Conservation (phyloP, 75 land plant genomes). For the Azolla pinnata region DNA sequence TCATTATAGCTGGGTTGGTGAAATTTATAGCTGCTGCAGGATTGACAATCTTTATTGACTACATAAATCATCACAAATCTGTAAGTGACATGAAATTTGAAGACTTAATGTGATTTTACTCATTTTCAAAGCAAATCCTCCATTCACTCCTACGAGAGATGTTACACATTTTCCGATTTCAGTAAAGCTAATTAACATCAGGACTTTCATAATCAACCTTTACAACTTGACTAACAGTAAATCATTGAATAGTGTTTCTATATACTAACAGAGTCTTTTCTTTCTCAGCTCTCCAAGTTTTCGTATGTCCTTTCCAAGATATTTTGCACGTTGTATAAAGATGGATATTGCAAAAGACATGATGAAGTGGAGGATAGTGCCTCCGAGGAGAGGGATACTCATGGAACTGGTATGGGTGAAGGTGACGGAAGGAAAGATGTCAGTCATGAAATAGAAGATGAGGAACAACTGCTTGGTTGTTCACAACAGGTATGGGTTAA, state of each 20-base stretch:
- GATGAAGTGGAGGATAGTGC: constrained; percentile 34
- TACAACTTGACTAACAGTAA: no score
- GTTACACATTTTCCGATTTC: no score
- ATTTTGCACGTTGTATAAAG: constrained; percentile 43
- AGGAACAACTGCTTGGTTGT: constrained; percentile 77
- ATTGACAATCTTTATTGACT: constrained; percentile 46
- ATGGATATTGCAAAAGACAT: constrained; percentile 53
- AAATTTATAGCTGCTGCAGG: constrained; percentile 38
- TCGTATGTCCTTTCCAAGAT: constrained; percentile 32
- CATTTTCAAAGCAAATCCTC: no score
- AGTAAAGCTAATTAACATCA: no score
- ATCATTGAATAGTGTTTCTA: no score
- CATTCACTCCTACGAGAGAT: no score
- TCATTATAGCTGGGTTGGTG: constrained; percentile 12
- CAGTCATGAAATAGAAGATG: constrained; percentile 87
- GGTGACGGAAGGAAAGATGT: constrained; percentile 89
- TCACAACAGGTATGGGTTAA: constrained; percentile 71
- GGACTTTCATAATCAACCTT: no score
- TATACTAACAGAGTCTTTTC: no score
- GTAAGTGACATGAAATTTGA: no score
- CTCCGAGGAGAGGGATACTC: constrained; percentile 32
- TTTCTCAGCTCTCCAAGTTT: constrained; percentile 26
- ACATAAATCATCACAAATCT: constrained; percentile 47
- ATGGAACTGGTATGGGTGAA: constrained; percentile 98
- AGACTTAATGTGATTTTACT: no score